Base-by-base conservation (phyloP, 2,329 filamentous ascomycete genomes). In the Alternaria ethzedia region DNA sequence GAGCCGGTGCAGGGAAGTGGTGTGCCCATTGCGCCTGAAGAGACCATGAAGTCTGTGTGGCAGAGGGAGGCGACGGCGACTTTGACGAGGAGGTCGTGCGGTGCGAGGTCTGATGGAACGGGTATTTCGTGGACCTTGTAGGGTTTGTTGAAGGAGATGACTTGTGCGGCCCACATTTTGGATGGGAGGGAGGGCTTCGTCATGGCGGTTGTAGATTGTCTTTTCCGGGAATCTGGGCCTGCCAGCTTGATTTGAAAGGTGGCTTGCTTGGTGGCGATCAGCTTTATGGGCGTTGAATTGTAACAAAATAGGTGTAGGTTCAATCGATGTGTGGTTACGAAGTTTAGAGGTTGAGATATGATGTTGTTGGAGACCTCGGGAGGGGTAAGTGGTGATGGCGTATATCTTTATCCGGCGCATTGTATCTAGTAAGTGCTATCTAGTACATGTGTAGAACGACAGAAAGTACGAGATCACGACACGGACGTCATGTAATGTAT, bases 1-100 rank as follows among this genome's bases (percentile, higher is more conserved):
- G 66, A 70, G 26, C 57, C 63, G 72, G 82, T 88, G 60, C 82
- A 80, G 0, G 87, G 87, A 1, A 89, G 79, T 4, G 74, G 59
- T 0, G 82, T 81, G 7, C 73, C 75, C 73, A 89, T 85, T 49
- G 82, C 75, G 51, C 87, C 87, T 2, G 79, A 70, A 7, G 71
- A 69, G 5, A 88, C 86, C 85, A 89, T 87, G 64, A 77, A 76
- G 78, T 90, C 88, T 1, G 88, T 89, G 79, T 90, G 88, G 79
- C 88, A 90, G 71, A 88, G 83, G 1, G 86, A 88, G 10, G 86
- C 87, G 15, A 86, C 86, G 58, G 86, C 87, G 55, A 88, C 80
- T 74, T 87, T 88, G 70, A 90, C 81, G 36, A 89, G 83, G n/a
- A 90, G 78, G 66, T 89, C 87, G 66, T 85, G 70, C 0, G 84